Evolutionary conservation across 352 stramenopile species (phyloP).

Genomic region (Pythium utonaiense): DNA sequence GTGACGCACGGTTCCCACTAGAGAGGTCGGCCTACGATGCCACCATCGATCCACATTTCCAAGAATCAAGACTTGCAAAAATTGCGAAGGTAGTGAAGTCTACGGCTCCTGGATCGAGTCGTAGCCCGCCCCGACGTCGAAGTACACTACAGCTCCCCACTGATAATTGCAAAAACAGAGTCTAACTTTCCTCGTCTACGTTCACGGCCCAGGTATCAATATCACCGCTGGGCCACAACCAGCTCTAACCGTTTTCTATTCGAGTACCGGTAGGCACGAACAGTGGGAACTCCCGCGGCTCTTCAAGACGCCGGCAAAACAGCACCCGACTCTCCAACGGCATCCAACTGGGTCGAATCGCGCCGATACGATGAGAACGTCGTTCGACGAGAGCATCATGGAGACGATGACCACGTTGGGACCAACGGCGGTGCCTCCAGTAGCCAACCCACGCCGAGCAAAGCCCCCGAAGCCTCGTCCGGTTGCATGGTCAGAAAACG

Average conservation of each 20-base stretch:
- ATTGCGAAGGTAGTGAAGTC: not conserved
- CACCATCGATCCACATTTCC: not conserved
- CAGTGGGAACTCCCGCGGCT: no score
- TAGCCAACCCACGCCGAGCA: not conserved
- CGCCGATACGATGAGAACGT: constrained; percentile 9
- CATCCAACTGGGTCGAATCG: no score
- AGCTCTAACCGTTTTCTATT: no score
- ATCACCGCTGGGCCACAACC: no score
- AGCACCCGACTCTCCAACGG: no score
- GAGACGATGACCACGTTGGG: constrained; percentile 22
- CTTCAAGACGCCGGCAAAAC: no score
- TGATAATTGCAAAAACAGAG: constrained; percentile 23
- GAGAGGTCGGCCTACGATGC: not conserved
- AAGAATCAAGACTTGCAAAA: not conserved
- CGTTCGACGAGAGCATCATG: constrained; percentile 20
- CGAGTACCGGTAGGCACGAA: no score
- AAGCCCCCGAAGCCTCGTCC: constrained; percentile 7
- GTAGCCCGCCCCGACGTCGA: constrained; percentile 6
- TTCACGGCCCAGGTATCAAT: not conserved
- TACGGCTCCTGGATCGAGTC: not conserved
- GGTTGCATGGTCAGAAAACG: constrained; percentile 24
- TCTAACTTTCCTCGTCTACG: not conserved
- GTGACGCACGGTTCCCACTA: not conserved
- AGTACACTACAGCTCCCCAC: constrained; percentile 20
- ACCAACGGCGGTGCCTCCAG: constrained; percentile 6